Evolutionary conservation across 2,329 filamentous ascomycete species (phyloP), one percentile per base, ranked within the genome.

Genomic region (Chrysoporthe cubensis): DNA sequence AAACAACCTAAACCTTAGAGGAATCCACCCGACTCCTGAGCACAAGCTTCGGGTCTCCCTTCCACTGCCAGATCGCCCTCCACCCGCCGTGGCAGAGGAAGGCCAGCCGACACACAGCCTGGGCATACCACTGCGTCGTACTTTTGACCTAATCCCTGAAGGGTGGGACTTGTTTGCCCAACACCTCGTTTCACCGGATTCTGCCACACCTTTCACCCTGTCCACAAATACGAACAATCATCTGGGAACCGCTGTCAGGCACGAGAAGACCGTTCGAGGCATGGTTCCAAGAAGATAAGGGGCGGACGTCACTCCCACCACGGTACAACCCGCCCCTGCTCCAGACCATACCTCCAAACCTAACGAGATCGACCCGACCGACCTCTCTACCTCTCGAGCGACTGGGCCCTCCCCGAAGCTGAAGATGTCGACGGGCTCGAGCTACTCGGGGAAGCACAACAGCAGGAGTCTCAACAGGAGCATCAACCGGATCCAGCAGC

Each of bases 371-470:
- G 57, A 44, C 14, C 32, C 37, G 37, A 59, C 18, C 57, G 34
- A 40, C 32, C 66, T 65, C 62, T 57, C 46, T 46, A 58, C 62
- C 54, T 42, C 67, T 34, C 44, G 60, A 61, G 52, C 44, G 43
- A 34, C 32, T 26, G 52, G 18, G 42, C 42, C 13, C 34, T n/a
- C 62, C 50, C 50, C 48, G 43, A n/a, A 40, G 21, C 46, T 69
- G 71, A 68, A 71, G 71, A 87, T 87, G 85, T 87, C 85, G 74
- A 81, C 82, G 70, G 79, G 80, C 58, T 86, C 84, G 71, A 83
- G 80, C 71, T 79, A 79, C 70, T 84, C 83, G 56, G 81, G 78
- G 66, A 79, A 81, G 71, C 78, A 80, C 57, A 80, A 77, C 73
- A 83, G 83, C 71, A 82, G 84, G 67, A 71, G 46, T 37, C 66